Conservation (phyloP, 257 asterid genomes). For the Nicotiana otophora region DNA sequence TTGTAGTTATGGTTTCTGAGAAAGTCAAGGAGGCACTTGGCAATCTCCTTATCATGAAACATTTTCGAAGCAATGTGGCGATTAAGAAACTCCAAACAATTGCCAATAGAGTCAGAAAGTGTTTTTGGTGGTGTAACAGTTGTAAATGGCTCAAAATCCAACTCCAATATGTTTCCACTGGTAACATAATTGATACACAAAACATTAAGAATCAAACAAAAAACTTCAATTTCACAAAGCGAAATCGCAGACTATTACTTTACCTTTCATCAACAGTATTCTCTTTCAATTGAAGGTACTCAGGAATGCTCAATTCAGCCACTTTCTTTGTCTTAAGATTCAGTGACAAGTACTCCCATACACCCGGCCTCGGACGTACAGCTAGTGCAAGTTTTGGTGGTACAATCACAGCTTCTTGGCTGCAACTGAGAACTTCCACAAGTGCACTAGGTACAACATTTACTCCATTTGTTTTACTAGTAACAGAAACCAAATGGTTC, state of each 20-base stretch:
- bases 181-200: neutral
- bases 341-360: conserved; percentile 32
- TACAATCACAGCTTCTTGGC: conserved; percentile 28
- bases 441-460: neutral
- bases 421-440: conserved; percentile 9
- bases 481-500: conserved; percentile 5
- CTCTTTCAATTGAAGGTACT: conserved; percentile 30
- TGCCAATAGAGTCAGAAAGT: conserved; percentile 24
- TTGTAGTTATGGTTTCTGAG: conserved; percentile 26
- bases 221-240: neutral
- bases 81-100: conserved; percentile 33
- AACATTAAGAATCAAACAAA: neutral
- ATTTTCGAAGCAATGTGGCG: conserved; percentile 26
- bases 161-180: conserved; percentile 20
- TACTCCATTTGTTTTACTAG: conserved; percentile 5
- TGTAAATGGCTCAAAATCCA: conserved; percentile 36
- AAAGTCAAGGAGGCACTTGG: conserved; percentile 23
- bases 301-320: conserved; percentile 16
- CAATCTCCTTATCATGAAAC: conserved; percentile 22
- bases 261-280: conserved; percentile 22
- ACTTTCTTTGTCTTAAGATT: conserved; percentile 18
- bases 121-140: conserved; percentile 23
- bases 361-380: conserved; percentile 37
- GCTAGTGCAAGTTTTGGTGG: conserved; percentile 34
- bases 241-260: neutral